Conservation (phyloP, 2,329 filamentous ascomycete genomes). For the Fusarium cicatricum region DNA sequence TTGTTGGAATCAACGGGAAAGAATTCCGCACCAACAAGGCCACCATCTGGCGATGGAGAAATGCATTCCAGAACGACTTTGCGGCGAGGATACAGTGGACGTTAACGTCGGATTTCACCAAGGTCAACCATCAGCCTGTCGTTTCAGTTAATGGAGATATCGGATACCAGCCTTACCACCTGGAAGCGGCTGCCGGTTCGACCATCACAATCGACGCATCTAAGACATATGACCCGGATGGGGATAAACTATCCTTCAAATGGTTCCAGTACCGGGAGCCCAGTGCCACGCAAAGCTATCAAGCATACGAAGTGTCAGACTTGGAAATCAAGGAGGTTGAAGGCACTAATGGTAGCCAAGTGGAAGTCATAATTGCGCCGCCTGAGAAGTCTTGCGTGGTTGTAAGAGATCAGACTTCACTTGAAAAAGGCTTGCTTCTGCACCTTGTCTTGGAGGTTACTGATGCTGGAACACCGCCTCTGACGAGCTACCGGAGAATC, state of each 20-base stretch:
- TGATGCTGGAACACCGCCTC: constrained; percentile 11
- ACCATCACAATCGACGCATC: constrained; percentile 55
- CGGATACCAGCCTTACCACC: constrained; percentile 48
- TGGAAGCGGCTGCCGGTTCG: constrained; percentile 51
- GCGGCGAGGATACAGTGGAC: constrained; percentile 54
- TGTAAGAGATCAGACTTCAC: constrained; percentile 12
- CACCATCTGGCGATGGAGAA: constrained; percentile 54
- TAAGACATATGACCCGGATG: constrained; percentile 57
- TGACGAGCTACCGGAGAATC: constrained; percentile 26
- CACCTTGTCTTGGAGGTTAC: constrained; percentile 28
- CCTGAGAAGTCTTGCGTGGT: constrained; percentile 18
- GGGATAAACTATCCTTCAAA: constrained; percentile 53
- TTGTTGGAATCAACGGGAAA: constrained; percentile 40
- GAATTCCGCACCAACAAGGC: constrained; percentile 43
- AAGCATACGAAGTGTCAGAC: constrained; percentile 5
- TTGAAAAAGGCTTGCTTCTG: constrained; percentile 17
- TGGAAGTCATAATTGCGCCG: constrained; percentile 3
- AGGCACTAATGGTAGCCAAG: constrained; percentile 3
- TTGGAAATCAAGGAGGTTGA: constrained; percentile 2
- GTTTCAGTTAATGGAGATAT: constrained; percentile 50
- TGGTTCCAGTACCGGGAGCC: constrained; percentile 60
- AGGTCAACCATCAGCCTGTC: constrained; percentile 58
- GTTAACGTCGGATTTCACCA: constrained; percentile 38
- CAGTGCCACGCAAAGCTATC: constrained; percentile 15
- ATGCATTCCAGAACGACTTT: constrained; percentile 53